A percentile compares a stretch with the other conserved stretches of the same genome.
phyloP scores from a whole-genome alignment of 805 yeast species.

The Yamadazyma philogaea region DNA sequence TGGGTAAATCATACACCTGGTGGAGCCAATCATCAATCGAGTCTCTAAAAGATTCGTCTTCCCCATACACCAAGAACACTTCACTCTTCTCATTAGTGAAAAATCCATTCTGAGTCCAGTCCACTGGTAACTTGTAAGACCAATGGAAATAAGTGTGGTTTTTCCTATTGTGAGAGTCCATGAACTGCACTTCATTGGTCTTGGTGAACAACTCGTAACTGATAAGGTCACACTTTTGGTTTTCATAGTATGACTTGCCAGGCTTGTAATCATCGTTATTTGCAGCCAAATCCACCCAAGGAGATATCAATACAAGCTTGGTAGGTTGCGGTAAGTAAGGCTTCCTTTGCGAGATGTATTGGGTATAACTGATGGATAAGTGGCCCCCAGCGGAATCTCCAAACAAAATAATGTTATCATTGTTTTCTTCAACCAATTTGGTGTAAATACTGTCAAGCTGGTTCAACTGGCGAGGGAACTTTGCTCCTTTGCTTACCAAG shows the following conservation, averaged over 20 bases:
- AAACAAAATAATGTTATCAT: constrained; percentile 27
- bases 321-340: constrained; percentile 23
- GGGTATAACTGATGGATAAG: constrained; percentile 28
- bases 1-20: constrained; percentile 30
- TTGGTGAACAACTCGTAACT: constrained; percentile 11
- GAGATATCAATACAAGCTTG: constrained; percentile 30
- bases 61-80: constrained; percentile 36
- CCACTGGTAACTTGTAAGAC: constrained; percentile 14
- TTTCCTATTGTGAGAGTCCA: constrained; percentile 2
- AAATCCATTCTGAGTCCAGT: constrained; percentile 34
- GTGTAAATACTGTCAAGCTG: constrained; percentile 28
- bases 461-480: constrained; percentile 29
- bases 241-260: constrained; percentile 36
- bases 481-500: constrained; percentile 24
- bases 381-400: constrained; percentile 45
- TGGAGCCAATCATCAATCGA: constrained; percentile 35
- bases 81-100: constrained; percentile 22
- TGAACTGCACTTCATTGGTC: constrained; percentile 4
- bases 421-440: constrained; percentile 20
- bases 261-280: constrained; percentile 14
- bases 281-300: constrained; percentile 32
- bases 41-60: constrained; percentile 42
- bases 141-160: constrained; percentile 13
- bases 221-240: constrained; percentile 21
- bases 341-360: constrained; percentile 20